A percentile compares a stretch with the other conserved stretches of the same genome.
Evolutionary conservation across 345 rosid genomes (phyloP).

Genomic region (Gossypium ekmanianum): DNA sequence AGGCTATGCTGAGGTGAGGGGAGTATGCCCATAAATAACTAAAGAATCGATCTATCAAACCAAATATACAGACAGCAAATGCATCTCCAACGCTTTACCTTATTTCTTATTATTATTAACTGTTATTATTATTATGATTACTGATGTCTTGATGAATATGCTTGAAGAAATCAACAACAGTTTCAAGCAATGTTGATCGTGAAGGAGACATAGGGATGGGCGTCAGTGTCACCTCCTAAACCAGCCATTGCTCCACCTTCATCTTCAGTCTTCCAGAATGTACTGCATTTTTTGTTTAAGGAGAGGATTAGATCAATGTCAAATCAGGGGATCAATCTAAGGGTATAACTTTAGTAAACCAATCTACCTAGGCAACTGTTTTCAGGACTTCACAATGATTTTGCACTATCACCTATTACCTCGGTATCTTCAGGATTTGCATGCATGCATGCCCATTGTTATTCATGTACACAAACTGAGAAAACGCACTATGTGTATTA

Average conservation of each 20-base stretch:
- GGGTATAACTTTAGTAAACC: neutral
- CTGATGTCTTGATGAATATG: conserved; percentile 11
- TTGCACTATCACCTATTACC: neutral
- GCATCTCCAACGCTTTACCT: conserved; percentile 20
- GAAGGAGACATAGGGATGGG: conserved; percentile 88
- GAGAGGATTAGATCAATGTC: conserved; percentile 9
- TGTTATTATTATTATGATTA: conserved; percentile 12
- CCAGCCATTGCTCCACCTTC: conserved; percentile 80
- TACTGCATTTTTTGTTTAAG: conserved; percentile 41
- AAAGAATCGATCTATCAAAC: conserved; percentile 34
- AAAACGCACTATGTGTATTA: neutral
- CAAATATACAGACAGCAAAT: conserved; percentile 30
- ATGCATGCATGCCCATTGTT: neutral
- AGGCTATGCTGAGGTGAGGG: neutral
- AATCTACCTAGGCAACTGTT: neutral
- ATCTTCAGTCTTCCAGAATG: conserved; percentile 89
- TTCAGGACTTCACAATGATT: neutral
- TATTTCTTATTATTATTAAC: conserved; percentile 12
- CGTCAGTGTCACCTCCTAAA: conserved; percentile 72
- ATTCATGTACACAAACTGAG: neutral
- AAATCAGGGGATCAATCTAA: neutral
- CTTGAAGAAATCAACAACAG: conserved; percentile 5
- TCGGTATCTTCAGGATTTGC: neutral
- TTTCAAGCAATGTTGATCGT: conserved; percentile 76
- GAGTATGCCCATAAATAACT: conserved; percentile 26